Evolutionary conservation across 2,329 filamentous ascomycete genomes (phyloP), one percentile per base, ranked within the genome.

Genomic region (Aspergillus bombycis): DNA sequence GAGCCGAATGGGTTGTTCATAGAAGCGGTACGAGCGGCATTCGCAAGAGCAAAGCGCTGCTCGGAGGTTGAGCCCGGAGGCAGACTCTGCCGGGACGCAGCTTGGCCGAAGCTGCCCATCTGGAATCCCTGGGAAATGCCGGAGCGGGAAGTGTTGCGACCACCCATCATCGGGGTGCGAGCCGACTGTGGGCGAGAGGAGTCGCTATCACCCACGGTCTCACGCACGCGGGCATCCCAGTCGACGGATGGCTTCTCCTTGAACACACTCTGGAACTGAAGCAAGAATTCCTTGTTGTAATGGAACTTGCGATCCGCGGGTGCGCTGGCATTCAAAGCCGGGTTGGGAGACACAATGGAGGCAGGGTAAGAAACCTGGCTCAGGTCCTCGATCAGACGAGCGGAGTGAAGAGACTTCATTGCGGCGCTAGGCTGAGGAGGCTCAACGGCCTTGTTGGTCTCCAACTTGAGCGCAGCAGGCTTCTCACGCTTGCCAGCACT

Each of bases 231-330:
- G 68, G 90, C 85, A 75, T 96, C 91, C 88, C 97, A 99, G 75
- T 98, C 94, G 50, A 94, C 80, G 0, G 93, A 96, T 16, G 95
- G 95, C 81, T 97, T 96, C 83, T 99, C 95, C 67, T 93, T 96
- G 82, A 97, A 99, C 23, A 97, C 93, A 71, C 88, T 88, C 81
- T 97, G 92, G 85, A 99, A 99, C 76, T 99, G 95, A 34, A 99
- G 85, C 80, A 99, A 83, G 84, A 99, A 99, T 72, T 91, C 90
- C 73, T 94, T 92, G 80, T 98, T 93, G 79, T 99, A 99, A 78
- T 96, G 94, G 83, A 96, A 96, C 82, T 94, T 94, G 78, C 91
- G 79, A 63, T 81, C 92, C 38, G 87, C 85, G 32, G 92, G 91
- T 19, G 91, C 91, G 65, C 72, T 81, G 46, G 86, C 83, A 78